Evolutionary conservation across 1,284 basidiomycete genomes (phyloP), one percentile per base, ranked within the genome.

Genomic region (Earliella scabrosa): DNA sequence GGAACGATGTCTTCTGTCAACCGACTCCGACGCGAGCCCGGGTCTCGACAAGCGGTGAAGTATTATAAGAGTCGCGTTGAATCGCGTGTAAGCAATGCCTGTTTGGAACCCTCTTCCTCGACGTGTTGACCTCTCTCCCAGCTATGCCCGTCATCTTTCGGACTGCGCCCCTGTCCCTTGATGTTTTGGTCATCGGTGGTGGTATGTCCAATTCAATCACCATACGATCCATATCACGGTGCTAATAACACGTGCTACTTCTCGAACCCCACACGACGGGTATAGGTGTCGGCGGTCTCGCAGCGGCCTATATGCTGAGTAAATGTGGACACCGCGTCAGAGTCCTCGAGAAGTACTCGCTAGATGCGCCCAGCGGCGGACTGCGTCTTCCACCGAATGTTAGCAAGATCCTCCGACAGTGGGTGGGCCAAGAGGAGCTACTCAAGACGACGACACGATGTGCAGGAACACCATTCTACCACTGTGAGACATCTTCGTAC

Each of bases 311-410:
- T 9, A 35, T 26, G 13, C 32, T 24, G 10, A 35, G 45, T 14
- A 21, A 10, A 29, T 71, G 75, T 34, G 85, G 85, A 2, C 84
- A 86, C 54, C 70, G 69, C 4, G 79, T 85, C 9, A 76, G 74
- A 10, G 75, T 85, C 3, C 61, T 85, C 40, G 84, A 86, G 54
- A 73, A 70, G 63, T 63, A 65, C n/a, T 63, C 58, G 4, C 65
- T 75, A n/a, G 64, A 54, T 31, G 58, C 75, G 66, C 67, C 68
- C 24, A 67, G 70, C 6, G 77, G 73, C 14, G 80, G 79, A 4
- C 70, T 78, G 14, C 77, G 82, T 21, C 68, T 83, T 10, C 76
- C 81, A 23, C 82, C 82, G 0, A 85, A 85, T 64, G 63, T 78
- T 36, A 77, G 77, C 40, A 83, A 82, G 59, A 78, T 85, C 26